Base-by-base conservation (phyloP, 257 asterid species). In the Paulownia fortunei region DNA sequence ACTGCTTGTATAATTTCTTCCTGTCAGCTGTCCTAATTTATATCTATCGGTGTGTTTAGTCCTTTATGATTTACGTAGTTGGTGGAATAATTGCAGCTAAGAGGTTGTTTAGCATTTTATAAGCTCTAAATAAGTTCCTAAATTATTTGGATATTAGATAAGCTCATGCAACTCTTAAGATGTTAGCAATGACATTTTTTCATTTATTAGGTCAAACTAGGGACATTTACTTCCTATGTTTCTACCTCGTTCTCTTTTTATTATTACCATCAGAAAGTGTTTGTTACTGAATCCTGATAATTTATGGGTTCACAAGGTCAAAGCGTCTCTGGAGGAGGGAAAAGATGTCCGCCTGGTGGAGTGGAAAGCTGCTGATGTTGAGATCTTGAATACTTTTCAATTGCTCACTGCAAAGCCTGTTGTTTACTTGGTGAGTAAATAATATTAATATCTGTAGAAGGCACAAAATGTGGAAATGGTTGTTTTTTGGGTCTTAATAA, bases 311-410 rank as follows among this genome's bases (percentile, higher is more conserved):
- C 62, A 24, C 68, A 69, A 96, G 99, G 92, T 96, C 60, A 92
- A 87, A 82, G 76, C 92, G 6, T 82, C 78, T 74, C 87, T 96
- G 56, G 88, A 78, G 69, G 99, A 90, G 83, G 97, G 95, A 65
- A 93, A 93, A 81, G 98, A 96, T 84, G 83, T 82, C 78, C 97
- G 99, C 55, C 82, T 93, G 61, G 92, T 89, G 86, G 97, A 96
- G 4, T 96, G 99, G 99, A 96, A 96, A 87, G 94, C 97, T 86
- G 97, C 97, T 78, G 99, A 96, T 42, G 69, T 89, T 79, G 99
- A 96, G 87, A 87, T 96, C 61, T 76, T 96, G 86, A 96, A 96
- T 87, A 96, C 96, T 65, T 89, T 96, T 75, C 99, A 96, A 79
- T 85, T 96, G 96, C 95, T 96, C 77, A 89, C 97, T 52, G 98